Conservation (phyloP, 345 rosid species). For the Punica granatum region DNA sequence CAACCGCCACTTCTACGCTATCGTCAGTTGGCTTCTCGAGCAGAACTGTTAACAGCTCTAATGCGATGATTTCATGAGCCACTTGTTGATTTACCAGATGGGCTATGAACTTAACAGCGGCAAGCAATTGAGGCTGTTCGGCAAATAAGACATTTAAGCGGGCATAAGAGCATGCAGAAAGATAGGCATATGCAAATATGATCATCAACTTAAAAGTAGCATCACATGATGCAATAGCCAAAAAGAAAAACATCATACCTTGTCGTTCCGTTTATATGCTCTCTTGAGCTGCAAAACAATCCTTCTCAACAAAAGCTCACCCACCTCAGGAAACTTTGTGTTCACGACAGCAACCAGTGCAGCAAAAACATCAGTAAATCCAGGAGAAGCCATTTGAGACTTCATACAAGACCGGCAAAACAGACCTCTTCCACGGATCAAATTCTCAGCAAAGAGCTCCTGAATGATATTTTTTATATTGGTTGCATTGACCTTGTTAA, state of each 20-base stretch:
- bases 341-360: constrained; percentile 82
- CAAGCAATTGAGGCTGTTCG: constrained; percentile 80
- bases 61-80: constrained; percentile 70
- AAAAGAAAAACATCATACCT: constrained; percentile 28
- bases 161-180: not conserved
- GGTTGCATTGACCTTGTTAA: constrained; percentile 80
- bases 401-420: constrained; percentile 89
- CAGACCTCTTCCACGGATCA: constrained; percentile 86
- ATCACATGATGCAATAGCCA: not conserved
- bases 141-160: constrained; percentile 3
- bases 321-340: constrained; percentile 86
- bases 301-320: constrained; percentile 70
- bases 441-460: constrained; percentile 77
- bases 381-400: constrained; percentile 96
- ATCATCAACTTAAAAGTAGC: not conserved
- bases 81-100: constrained; percentile 96
- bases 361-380: constrained; percentile 83
- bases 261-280: constrained; percentile 87
- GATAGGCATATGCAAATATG: not conserved
- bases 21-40: constrained; percentile 79
- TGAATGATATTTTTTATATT: constrained; percentile 83
- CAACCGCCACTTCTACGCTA: constrained; percentile 96
- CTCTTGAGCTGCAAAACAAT: constrained; percentile 89
- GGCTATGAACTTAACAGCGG: constrained; percentile 90
- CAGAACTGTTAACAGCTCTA: constrained; percentile 69